Evolutionary conservation across 805 yeast genomes (phyloP), one percentile per base, ranked within the genome.

Genomic region (Zygosaccharomyces bailii): DNA sequence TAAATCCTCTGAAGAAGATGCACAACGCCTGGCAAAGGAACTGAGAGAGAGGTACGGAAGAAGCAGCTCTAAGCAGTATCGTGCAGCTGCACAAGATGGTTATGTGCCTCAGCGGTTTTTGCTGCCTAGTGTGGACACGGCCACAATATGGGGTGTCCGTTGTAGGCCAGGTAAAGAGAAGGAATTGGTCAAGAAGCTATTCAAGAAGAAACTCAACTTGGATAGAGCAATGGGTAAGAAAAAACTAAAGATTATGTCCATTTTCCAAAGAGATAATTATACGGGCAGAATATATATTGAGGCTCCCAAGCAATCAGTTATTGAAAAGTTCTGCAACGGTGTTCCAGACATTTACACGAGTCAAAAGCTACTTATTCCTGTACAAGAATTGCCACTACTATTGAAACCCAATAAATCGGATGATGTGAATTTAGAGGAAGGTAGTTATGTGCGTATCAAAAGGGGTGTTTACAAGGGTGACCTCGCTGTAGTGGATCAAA

Each of bases 71-170:
- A 79, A 84, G 29, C 85, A 85, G 50, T 90, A 85, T 66, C 77
- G 95, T 59, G 68, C 65, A 13, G 96, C 96, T 37, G 82, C 79
- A 30, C 76, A 78, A 34, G 84, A 88, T 43, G 87, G 89, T 25
- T 78, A 84, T 36, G 96, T 91, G 9, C 93, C 98, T 4, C 99
- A 93, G 65, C 83, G 96, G 60, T 78, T 93, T 56, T 74, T 93
- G 55, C 75, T 93, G 66, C 99, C 99, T 9, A 88, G 97, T 24
- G 96, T 93, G 46, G 88, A 90, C 57, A 97, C 93, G 62, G 98
- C 99, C 6, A 82, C 88, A 43, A 87, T 93, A 56, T 93, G 96
- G 86, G 98, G 96, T 60, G 80, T 93, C 36, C 80, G 96, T 66
- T 88, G 95, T 70, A 79, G 95, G 59, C 88, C 86, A 25, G 97